Evolutionary conservation across 1,284 basidiomycete species (phyloP), one percentile per base, ranked within the genome.

Genomic region (Rhodotorula glutinis): DNA sequence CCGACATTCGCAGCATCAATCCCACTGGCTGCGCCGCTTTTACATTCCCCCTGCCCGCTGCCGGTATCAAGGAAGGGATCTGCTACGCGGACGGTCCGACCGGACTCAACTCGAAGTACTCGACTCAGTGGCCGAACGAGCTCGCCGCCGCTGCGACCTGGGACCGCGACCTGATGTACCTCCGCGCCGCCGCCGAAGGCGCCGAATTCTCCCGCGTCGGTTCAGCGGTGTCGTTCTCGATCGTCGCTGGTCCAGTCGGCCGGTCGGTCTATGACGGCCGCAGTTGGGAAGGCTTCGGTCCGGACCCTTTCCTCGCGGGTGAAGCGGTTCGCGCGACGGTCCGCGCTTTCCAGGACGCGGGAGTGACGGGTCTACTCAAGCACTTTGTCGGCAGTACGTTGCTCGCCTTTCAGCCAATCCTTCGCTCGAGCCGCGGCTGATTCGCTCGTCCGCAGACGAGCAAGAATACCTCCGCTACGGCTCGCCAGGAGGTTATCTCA

Each of bases 241-340:
- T 68, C 44, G 62, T 65, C n/a, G 62, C 51, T 13, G 66, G 66
- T 2, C 62, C 62, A 1, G 47, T 64, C n/a, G 66, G 62, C 0
- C n/a, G 60, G n/a, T 25, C 21, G 7, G 44, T 49, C 11, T 66
- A 61, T 43, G 60, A 44, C 25, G 91, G 91, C 1, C 81, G 91
- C 14, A 91, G 90, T 78, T 93, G 89, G 89, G 91, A 93, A 80
- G 89, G 89, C 19, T 91, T 90, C 87, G 88, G 53, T 75, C 66
- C 43, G 0, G 63, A 69, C 23, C 44, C 55, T 3, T 58, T 38
- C 57, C 30, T 69, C 8, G 10, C 43, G 0, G 51, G 60, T 11
- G 58, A 60, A 19, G 64, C 51, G 0, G 53, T 33, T 5, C 43
- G 30, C 7, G 21, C 46, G 23, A 61, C 56, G 2, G 54, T 67